Conservation (phyloP, 495 filamentous ascomycete genomes). For the Trichoderma gamsii region DNA sequence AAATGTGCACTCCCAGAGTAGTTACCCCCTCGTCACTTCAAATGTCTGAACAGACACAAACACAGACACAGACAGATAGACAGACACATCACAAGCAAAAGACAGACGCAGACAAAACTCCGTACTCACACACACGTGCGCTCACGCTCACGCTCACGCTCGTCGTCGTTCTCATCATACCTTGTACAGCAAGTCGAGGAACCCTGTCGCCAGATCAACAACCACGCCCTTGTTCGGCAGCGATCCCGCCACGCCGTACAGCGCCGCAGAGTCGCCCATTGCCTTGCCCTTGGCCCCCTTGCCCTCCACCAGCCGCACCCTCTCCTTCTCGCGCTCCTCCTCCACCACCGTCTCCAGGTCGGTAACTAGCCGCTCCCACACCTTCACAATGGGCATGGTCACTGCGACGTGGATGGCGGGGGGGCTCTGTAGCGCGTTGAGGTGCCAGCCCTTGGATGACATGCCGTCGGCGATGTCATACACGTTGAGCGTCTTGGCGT, state of each 20-base stretch:
- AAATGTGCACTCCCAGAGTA: no score
- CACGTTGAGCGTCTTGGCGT: constrained; percentile 66
- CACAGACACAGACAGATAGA: background rate
- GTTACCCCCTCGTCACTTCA: no score
- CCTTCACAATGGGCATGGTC: constrained; percentile 74
- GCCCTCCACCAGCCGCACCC: constrained; percentile 62
- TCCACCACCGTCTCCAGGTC: constrained; percentile 78
- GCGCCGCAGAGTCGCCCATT: constrained; percentile 69
- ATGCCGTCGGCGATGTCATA: constrained; percentile 88
- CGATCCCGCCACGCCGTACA: constrained; percentile 94
- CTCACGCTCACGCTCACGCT: background rate
- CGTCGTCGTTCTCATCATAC: constrained; percentile 44
- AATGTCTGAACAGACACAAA: no score
- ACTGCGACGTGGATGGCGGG: constrained; percentile 97
- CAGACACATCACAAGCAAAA: background rate
- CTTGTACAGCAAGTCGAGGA: constrained; percentile 95
- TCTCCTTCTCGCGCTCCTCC: constrained; percentile 63
- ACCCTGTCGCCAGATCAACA: constrained; percentile 80
- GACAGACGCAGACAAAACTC: background rate
- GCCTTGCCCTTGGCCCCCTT: constrained; percentile 59
- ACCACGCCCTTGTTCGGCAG: constrained; percentile 94
- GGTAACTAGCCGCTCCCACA: constrained; percentile 67
- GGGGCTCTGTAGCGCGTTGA: constrained; percentile 88
- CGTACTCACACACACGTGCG: background rate
- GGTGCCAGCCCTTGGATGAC: constrained; percentile 80